Evolutionary conservation across 345 rosid genomes (phyloP).

Genomic region (Abelmoschus esculentus): DNA sequence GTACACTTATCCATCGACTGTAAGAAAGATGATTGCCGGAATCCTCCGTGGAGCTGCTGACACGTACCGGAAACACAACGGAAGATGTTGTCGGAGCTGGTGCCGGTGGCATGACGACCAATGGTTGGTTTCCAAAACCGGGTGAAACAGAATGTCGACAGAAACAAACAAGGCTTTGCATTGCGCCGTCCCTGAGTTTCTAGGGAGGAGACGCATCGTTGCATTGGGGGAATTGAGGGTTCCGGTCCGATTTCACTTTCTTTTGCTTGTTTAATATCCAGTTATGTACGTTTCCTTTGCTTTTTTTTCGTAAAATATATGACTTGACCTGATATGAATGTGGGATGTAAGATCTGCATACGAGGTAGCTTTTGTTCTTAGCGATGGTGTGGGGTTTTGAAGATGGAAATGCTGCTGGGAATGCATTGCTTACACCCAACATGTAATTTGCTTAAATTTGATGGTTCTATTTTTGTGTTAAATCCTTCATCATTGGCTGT

Average conservation of each 20-base stretch:
- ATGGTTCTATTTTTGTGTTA: too few species aligned
- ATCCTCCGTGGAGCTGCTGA: slow-evolving; percentile 1
- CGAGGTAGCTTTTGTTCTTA: slow-evolving; percentile 28
- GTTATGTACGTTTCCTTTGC: neutral
- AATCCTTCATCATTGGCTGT: neutral
- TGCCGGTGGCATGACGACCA: slow-evolving; percentile 32
- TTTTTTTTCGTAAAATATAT: neutral
- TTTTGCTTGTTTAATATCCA: slow-evolving; percentile 22
- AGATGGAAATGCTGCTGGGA: slow-evolving; percentile 38
- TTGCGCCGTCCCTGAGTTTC: slow-evolving; percentile 58
- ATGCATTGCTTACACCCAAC: slow-evolving; percentile 42
- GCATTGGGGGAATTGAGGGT: slow-evolving; percentile 93
- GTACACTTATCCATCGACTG: neutral
- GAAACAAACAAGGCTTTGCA: slow-evolving; percentile 41
- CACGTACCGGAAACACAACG: slow-evolving; percentile 5
- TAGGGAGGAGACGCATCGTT: slow-evolving; percentile 59
- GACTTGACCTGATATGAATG: slow-evolving; percentile 12
- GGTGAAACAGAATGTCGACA: slow-evolving; percentile 19
- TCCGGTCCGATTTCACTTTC: slow-evolving; percentile 61
- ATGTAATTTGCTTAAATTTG: slow-evolving; percentile 21
- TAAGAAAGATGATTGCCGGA: slow-evolving; percentile 2
- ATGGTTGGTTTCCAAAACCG: slow-evolving; percentile 27
- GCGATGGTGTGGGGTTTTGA: neutral
- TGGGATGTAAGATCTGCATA: slow-evolving; percentile 71
- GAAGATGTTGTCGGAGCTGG: slow-evolving; percentile 16